Conservation (phyloP, 352 stramenopile species). For the Globisporangium camurandrum region DNA sequence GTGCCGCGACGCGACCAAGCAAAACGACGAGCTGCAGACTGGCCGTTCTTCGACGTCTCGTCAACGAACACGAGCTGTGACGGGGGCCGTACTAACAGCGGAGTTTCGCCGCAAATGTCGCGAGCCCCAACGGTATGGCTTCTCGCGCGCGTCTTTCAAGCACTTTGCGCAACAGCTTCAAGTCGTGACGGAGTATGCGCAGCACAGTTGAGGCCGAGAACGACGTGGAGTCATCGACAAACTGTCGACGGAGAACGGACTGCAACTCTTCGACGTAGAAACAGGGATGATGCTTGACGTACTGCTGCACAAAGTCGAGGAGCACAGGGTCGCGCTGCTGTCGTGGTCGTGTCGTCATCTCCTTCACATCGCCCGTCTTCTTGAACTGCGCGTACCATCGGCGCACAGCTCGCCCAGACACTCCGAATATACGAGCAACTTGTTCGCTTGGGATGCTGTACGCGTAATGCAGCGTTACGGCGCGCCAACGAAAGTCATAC, state of each 20-base stretch:
- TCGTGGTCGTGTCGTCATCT: neutral
- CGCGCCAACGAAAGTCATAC: neutral
- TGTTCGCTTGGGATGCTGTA: neutral
- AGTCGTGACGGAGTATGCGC: conserved; percentile 8
- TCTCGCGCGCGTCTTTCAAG: conserved; percentile 3
- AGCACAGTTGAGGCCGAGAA: conserved; percentile 3
- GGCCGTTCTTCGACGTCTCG: neutral
- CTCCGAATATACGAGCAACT: neutral
- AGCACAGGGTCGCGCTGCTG: neutral
- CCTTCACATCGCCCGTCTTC: neutral
- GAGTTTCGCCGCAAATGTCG: neutral
- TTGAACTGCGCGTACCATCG: neutral
- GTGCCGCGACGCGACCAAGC: neutral
- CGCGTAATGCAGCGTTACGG: neutral
- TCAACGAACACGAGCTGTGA: neutral
- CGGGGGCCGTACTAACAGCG: neutral
- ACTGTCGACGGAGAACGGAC: neutral
- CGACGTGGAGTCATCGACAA: neutral
- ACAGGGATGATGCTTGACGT: neutral
- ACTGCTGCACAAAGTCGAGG: neutral
- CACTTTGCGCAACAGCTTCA: conserved; percentile 11
- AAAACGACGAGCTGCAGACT: neutral
- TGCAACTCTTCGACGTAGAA: neutral
- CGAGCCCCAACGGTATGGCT: neutral
- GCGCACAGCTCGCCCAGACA: neutral